These are phyloP conservation scores for Exophiala oligosperma DNA, from an alignment of 2,329 filamentous ascomycete species.

Conservation along the genomic window DNA sequence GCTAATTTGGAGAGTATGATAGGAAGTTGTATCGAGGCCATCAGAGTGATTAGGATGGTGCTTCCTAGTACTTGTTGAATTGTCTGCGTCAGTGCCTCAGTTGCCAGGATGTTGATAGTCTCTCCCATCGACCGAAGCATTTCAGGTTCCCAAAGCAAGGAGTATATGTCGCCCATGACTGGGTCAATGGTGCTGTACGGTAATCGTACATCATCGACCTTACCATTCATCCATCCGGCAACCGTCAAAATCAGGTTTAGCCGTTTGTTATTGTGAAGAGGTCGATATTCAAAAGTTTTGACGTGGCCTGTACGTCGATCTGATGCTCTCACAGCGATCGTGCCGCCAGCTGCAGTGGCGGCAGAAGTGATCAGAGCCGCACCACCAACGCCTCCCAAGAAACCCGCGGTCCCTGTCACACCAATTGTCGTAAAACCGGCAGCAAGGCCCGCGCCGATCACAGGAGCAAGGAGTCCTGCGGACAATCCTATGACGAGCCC, in stretches of 20 bases:
- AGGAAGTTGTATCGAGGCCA: slow-evolving; percentile 91
- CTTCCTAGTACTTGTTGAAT: slow-evolving; percentile 92
- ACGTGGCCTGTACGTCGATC: slow-evolving; percentile 85
- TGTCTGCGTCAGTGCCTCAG: slow-evolving; percentile 94
- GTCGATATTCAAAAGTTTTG: slow-evolving; percentile 94
- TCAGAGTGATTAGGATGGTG: slow-evolving; percentile 82
- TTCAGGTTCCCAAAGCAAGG: slow-evolving; percentile 94
- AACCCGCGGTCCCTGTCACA: slow-evolving; percentile 81
- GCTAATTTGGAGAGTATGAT: slow-evolving; percentile 89
- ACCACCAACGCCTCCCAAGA: slow-evolving; percentile 87
- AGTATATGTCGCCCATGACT: slow-evolving; percentile 97
- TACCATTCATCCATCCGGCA: slow-evolving; percentile 97
- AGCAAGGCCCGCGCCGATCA: slow-evolving; percentile 91
- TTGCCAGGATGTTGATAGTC: slow-evolving; percentile 97
- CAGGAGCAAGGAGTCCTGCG: slow-evolving; percentile 83
- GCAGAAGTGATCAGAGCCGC: slow-evolving; percentile 91
- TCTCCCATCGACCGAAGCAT: slow-evolving; percentile 98
- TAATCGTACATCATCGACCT: slow-evolving; percentile 91
- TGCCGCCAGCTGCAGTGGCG: slow-evolving; percentile 80
- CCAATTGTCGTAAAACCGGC: slow-evolving; percentile 95
- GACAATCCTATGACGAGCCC: slow-evolving; percentile 93
- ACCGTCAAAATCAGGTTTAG: slow-evolving; percentile 95
- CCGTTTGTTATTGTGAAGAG: slow-evolving; percentile 95
- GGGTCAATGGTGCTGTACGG: slow-evolving; percentile 96
- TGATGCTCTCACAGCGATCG: slow-evolving; percentile 85